Evolutionary conservation across 176 grass and related monocot species (phyloP), one percentile per base, ranked within the genome.

Genomic region (Rhynchospora tenuis): DNA sequence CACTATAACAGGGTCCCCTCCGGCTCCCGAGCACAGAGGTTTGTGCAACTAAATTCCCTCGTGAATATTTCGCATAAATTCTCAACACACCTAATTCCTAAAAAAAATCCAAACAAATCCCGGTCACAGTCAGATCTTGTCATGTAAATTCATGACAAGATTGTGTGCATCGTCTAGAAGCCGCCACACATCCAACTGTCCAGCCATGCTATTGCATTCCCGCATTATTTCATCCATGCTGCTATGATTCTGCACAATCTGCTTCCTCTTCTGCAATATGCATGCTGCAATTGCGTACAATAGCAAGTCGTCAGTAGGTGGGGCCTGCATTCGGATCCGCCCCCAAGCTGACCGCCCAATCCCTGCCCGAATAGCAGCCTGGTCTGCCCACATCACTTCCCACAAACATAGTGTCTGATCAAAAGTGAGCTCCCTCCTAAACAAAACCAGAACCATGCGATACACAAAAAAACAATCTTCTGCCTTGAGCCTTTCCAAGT

Each of bases 351-450:
- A 90, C 82, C 64, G 86, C 7, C 85, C 89, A 28, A 90, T 81
- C 11, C 89, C 85, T 46, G 85, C 89, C 58, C 89, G 73, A 50
- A 84, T 76, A 50, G 89, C 89, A 31, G 89, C 89, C 57, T 90
- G 89, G 38, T 90, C 89, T n/a, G 89, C 89, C 89, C 89, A 90
- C 89, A 90, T 87, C 28, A 87, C 89, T 76, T 90, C 89, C 89
- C 89, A 90, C 29, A 90, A 76, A 73, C 85, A 84, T 7, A 87
- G 47, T 11, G 89, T 90, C 67, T 90, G 89, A 68, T 90, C 85
- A 29, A 90, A 90, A 50, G 65, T 85, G 16, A 90, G 85, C 59
- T 90, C 89, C 61, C 89, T 87, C 20, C 85, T 83, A 73, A 90
- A 90, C 29, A 90, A 29, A 61, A 90, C 81, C 9, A 90, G 54